Evolutionary conservation across 1,139 yeast species (phyloP), one percentile per base, ranked within the genome.

Genomic region (Candida sp.): DNA sequence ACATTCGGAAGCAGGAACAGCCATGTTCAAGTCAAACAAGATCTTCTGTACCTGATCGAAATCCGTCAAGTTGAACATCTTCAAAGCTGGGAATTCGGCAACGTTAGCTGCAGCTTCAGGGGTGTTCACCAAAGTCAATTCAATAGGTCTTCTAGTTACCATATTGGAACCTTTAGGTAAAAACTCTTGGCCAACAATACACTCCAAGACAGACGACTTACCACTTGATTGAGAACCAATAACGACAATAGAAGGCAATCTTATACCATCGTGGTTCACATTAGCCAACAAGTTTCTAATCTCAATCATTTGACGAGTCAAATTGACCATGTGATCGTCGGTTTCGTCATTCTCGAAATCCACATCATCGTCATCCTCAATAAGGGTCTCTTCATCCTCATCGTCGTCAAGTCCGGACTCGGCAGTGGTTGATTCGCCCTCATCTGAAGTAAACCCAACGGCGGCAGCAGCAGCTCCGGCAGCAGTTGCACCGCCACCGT

Each of bases 211-310:
- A 0, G 98, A 92, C 0, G 97, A 90, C 68, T 93, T 93, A 48
- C 99, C 99, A 47, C 97, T 90, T 8, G 97, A 90, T 72, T 96
- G 99, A 1, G 99, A 94, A 0, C 99, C 99, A 58, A 96, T 84
- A 1, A 96, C 99, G 17, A 96, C 99, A 59, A 96, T 96, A 0
- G 97, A 89, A 1, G 99, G 99, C 40, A 96, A 75, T 57, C 87
- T 90, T 44, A 94, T 75, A 9, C 90, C 83, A 40, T 91, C 93
- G 54, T 88, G 87, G 63, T 92, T 96, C 22, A 96, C 84, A 54
- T 83, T 85, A 52, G 89, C 83, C 49, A 96, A 75, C 44, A 94
- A 81, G 49, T 86, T 83, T 63, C 98, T 79, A 52, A 96, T 93
- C 66, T 96, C 99, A 62, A 96, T 96, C 99, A 96, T 96, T 68